Base-by-base conservation (phyloP, 371 early-diverging fungal species). In the Mucor saturninus region DNA sequence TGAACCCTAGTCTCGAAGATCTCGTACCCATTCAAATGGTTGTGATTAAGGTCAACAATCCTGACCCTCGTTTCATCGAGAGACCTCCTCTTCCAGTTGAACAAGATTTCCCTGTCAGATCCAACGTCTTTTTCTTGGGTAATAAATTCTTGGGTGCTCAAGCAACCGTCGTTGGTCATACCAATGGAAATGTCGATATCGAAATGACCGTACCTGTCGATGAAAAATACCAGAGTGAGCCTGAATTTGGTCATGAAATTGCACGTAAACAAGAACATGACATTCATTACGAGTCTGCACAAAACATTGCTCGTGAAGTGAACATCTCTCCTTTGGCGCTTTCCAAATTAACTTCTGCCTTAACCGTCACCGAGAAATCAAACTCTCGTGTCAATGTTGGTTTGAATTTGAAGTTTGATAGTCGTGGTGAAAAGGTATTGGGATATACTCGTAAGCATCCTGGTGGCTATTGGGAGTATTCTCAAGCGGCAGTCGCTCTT, bases 391-490 rank as follows among this genome's bases (percentile, higher is more conserved):
- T 89, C 58, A 93, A 94, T 59, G 65, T 96, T 21, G 98, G 97
- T 0, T 76, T 98, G 52, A 90, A 87, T 58, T 81, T 97, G 58
- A 97, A 97, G 72, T 96, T 95, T 69, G 97, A 97, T 45, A 83
- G 82, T 30, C 89, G 90, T 69, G 85, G 86, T 53, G 85, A 87
- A 60, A 95, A 95, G 71, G 97, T 93, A 4, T 63, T 93, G 3
- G 97, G 95, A 2, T 95, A 93, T 68, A 85, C 94, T 5, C 83
- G 89, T 51, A 95, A 94, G 69, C 73, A 83, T 3, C 64, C 64
- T 11, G 85, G 81, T 38, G 76, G 73, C 15, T 89, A 88, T 15
- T 98, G 98, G 98, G 93, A 93, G 70, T 97, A 84, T 61, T 90
- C 93, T 10, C 69, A 77, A 40, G 86, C 85, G 64, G 97, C 95